A percentile compares a stretch with the other conserved stretches of the same genome.
Conservation (phyloP, 1,284 basidiomycete species). For the Pascua guehoae region DNA sequence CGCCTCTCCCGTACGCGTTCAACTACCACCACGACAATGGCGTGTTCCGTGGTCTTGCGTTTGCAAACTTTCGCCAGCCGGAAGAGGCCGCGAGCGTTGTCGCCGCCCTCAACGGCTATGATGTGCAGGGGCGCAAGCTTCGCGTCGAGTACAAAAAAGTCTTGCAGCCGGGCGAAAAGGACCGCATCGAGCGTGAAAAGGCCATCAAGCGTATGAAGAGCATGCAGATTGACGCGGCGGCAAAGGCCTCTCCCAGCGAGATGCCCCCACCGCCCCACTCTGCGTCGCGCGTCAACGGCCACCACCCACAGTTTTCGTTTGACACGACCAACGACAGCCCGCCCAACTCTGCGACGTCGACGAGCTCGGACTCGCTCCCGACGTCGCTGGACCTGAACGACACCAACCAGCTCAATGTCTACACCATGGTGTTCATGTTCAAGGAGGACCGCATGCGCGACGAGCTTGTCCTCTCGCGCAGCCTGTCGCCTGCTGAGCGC, state of each 20-base stretch:
- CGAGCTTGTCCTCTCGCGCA: conserved; percentile 89
- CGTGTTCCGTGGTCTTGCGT: conserved; percentile 94
- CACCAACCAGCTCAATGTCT: conserved; percentile 90
- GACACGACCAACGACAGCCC: conserved; percentile 47
- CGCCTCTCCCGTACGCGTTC: conserved; percentile 99
- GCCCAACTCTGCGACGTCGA: conserved; percentile 57
- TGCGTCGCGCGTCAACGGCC: conserved; percentile 9
- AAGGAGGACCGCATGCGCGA: conserved; percentile 98
- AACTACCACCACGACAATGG: conserved; percentile 97
- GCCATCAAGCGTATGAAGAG: conserved; percentile 96
- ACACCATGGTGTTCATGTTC: conserved; percentile 93
- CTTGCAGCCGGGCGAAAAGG: conserved; percentile 96
- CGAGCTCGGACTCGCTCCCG: conserved; percentile 46
- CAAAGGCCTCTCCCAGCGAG: conserved; percentile 8
- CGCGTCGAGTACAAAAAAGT: conserved; percentile 99
- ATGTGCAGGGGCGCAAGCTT: conserved; percentile 95
- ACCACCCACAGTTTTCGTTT: conserved; percentile 53
- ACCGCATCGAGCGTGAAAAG: conserved; percentile 97
- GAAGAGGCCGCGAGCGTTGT: conserved; percentile 93
- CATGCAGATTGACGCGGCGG: conserved; percentile 76
- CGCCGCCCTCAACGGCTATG: conserved; percentile 73
- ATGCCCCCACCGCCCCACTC: conserved; percentile 3
- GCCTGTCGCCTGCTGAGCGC: conserved; percentile 77
- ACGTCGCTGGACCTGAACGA: conserved; percentile 92
- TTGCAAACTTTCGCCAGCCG: conserved; percentile 93